Evolutionary conservation across 2,329 filamentous ascomycete genomes (phyloP).

Genomic region (Fusarium sp.): DNA sequence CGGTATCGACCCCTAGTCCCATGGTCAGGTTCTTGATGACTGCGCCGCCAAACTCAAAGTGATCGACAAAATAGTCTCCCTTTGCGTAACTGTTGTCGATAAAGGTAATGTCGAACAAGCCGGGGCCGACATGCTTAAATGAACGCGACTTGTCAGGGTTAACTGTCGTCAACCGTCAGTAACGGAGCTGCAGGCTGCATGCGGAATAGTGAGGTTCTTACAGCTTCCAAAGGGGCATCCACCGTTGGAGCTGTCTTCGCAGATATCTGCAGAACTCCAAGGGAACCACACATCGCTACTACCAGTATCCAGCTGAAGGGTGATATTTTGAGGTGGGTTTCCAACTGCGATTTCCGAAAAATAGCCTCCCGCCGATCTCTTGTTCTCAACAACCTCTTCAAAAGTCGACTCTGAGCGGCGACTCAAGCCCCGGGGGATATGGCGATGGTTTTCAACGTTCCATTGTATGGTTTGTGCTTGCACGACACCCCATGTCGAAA

Average conservation of each 20-base stretch:
- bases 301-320: slow-evolving; percentile 72
- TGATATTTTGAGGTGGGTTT: slow-evolving; percentile 67
- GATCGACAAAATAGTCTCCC: slow-evolving; percentile 71
- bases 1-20: slow-evolving; percentile 66
- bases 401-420: slow-evolving; percentile 55
- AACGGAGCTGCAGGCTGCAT: neutral
- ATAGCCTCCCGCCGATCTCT: slow-evolving; percentile 60
- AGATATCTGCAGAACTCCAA: slow-evolving; percentile 53
- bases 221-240: slow-evolving; percentile 61
- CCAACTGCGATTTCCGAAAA: slow-evolving; percentile 69
- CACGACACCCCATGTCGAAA: slow-evolving; percentile 38
- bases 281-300: slow-evolving; percentile 75
- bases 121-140: slow-evolving; percentile 56
- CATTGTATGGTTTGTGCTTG: slow-evolving; percentile 58
- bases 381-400: slow-evolving; percentile 59
- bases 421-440: slow-evolving; percentile 45
- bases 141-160: slow-evolving; percentile 58
- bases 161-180: slow-evolving; percentile 55
- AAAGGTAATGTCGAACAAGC: slow-evolving; percentile 69
- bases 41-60: slow-evolving; percentile 65
- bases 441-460: slow-evolving; percentile 58
- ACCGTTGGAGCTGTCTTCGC: slow-evolving; percentile 43
- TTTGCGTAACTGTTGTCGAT: slow-evolving; percentile 68
- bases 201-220: slow-evolving; percentile 47
- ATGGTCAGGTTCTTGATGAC: slow-evolving; percentile 67